Base-by-base conservation (phyloP, 2,329 filamentous ascomycete species). In the Alternaria sp. region DNA sequence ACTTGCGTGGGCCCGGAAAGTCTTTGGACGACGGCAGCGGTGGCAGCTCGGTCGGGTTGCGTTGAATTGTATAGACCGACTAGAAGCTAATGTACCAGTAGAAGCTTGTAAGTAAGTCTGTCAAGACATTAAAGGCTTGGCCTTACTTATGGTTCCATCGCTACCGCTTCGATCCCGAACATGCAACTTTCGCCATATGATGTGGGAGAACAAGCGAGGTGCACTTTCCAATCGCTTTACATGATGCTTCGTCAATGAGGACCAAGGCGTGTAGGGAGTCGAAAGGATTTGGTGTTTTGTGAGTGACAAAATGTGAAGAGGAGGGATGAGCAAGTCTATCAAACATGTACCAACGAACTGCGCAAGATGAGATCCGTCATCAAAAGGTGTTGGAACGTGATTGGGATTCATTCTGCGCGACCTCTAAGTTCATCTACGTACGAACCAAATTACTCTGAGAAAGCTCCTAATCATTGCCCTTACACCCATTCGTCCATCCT, bases 41-140 rank as follows among this genome's bases (percentile, higher is more conserved):
- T 68, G 66, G 66, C 58, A 71, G 53, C 51, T 71, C 3, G 68
- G 66, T 11, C 67, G 59, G 44, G 59, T 65, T 46, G 57, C 65
- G 5, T 26, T 68, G 26, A 32, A 47, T 16, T 69, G 68, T 48
- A 58, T 71, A 48, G 63, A 71, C 46, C 57, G 22, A 12, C 32
- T 68, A 7, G 34, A 12, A 16, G 34, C 34, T 36, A 36, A 36
- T 36, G 14, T 36, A 36, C 1, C 5, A 36, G 34, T 36, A 36
- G 34, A 36, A 36, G 24, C 24, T 26, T 26, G 24, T 7, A 26
- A 26, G 24, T 36, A 36, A 36, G 12, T 14, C 11, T 12, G 14
- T 14, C 14, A 16, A 36, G 34, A 36, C 14, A 6, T 7, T 36
- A 36, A 36, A 14, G 14, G 12, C 12, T 16, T 7, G 34, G 34